Evolutionary conservation across 2,329 filamentous ascomycete genomes (phyloP).

Genomic region (Fonsecaea pedrosoi): DNA sequence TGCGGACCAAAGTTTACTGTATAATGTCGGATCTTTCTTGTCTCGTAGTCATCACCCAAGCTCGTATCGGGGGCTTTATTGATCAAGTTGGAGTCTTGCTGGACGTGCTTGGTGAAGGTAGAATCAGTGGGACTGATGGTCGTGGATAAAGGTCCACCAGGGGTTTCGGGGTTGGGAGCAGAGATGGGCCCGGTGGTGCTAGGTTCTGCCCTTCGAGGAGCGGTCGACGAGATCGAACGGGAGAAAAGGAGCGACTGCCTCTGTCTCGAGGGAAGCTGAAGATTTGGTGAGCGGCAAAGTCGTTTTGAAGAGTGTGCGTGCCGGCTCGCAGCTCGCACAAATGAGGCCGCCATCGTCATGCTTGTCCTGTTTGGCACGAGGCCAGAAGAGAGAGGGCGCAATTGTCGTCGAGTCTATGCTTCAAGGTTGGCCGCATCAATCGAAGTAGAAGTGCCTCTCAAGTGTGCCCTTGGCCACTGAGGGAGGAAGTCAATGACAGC

Average conservation of each 20-base stretch:
- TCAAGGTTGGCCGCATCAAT: constrained; percentile 28
- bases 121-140: constrained; percentile 65
- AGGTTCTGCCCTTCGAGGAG: constrained; percentile 59
- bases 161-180: constrained; percentile 45
- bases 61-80: constrained; percentile 51
- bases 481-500: constrained; percentile 17
- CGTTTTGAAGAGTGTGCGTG: constrained; percentile 61
- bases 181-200: constrained; percentile 39
- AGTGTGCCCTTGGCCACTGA: constrained; percentile 11
- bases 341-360: constrained; percentile 64
- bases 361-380: constrained; percentile 44
- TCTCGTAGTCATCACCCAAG: constrained; percentile 57
- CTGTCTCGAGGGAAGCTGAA: constrained; percentile 40
- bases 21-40: constrained; percentile 95
- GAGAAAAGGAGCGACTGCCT: constrained; percentile 41
- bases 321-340: constrained; percentile 64
- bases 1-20: constrained; percentile 99
- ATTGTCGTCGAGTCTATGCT: constrained; percentile 23
- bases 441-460: constrained; percentile 23
- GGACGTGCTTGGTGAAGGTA: constrained; percentile 57
- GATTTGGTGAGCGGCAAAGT: constrained; percentile 62
- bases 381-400: constrained; percentile 28
- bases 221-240: constrained; percentile 63
- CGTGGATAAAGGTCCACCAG: constrained; percentile 48
- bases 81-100: constrained; percentile 47